Conservation (phyloP, 2,329 filamentous ascomycete genomes). For the Apiospora arundinis region DNA sequence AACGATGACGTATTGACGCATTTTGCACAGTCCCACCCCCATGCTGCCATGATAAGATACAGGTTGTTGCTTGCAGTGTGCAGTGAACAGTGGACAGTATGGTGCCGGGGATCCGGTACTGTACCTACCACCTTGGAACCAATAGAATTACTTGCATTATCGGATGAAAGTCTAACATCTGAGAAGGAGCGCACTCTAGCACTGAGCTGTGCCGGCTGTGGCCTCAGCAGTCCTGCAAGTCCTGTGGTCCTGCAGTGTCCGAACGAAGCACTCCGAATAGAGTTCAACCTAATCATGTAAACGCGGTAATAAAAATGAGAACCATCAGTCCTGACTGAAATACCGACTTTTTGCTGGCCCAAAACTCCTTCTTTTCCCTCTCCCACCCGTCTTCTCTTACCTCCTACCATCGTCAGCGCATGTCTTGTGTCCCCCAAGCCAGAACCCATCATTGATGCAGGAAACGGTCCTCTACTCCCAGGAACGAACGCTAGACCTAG, state of each 20-base stretch:
- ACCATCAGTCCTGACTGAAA: neutral
- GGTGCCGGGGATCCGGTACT: neutral
- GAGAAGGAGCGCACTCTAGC: neutral
- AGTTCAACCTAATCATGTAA: slow-evolving; percentile 11
- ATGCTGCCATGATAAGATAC: neutral
- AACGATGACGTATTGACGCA: slow-evolving; percentile 6
- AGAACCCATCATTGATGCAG: slow-evolving; percentile 1
- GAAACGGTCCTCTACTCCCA: neutral
- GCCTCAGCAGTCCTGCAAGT: neutral
- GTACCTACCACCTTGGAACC: no score
- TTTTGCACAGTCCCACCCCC: neutral
- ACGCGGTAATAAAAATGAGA: slow-evolving; percentile 15
- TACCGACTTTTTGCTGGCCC: neutral
- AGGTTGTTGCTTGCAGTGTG: neutral
- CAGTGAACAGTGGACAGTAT: neutral
- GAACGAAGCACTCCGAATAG: neutral
- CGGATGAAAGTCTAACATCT: neutral
- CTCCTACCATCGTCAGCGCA: neutral
- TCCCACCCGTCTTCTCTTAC: no score
- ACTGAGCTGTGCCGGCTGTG: neutral
- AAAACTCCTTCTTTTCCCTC: neutral
- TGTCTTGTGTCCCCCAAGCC: neutral
- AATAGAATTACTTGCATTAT: neutral
- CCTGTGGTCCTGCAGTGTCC: neutral
- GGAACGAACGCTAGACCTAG: slow-evolving; percentile 8